A percentile compares a stretch with the other conserved stretches of the same genome.
phyloP scores from a whole-genome alignment of 2,329 filamentous ascomycete species.

The Tolypocladium ophioglossoides region DNA sequence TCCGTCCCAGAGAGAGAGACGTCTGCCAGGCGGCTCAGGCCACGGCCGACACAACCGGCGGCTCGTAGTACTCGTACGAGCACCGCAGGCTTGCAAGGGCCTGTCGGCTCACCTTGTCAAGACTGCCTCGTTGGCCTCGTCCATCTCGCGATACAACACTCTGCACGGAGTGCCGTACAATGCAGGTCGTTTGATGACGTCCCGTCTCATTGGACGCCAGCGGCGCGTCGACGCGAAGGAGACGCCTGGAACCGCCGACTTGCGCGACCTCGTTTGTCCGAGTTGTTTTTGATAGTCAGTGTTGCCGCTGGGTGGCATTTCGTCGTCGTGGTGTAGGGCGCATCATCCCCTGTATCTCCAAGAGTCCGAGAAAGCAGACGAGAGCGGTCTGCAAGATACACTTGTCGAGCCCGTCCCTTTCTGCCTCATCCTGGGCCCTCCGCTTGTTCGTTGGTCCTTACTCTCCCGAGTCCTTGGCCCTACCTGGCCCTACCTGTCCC shows the following conservation, averaged over 20 bases:
- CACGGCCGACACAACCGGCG: not conserved
- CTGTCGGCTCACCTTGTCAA: not conserved
- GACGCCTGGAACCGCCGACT: not conserved
- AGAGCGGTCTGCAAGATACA: not conserved
- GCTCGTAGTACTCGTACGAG: not conserved
- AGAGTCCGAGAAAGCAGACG: too few relatives aligned
- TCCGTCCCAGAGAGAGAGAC: not conserved
- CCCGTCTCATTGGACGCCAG: not conserved
- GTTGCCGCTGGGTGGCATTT: too few relatives aligned
- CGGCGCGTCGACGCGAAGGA: not conserved
- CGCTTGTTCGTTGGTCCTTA: not conserved
- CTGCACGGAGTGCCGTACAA: not conserved
- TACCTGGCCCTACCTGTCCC: not conserved
- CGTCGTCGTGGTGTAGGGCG: too few relatives aligned
- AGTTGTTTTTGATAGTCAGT: not conserved
- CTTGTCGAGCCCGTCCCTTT: not conserved
- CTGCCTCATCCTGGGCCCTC: not conserved
- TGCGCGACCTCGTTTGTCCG: not conserved
- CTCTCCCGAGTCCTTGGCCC: too few relatives aligned
- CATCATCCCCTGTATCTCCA: too few relatives aligned
- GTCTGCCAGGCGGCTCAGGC: not conserved
- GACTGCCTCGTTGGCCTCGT: not conserved
- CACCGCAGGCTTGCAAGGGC: not conserved
- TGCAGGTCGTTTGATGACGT: not conserved
- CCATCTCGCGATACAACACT: not conserved